phyloP scores from a whole-genome alignment of 768 basidiomycete genomes.

The Suillus brevipes region DNA sequence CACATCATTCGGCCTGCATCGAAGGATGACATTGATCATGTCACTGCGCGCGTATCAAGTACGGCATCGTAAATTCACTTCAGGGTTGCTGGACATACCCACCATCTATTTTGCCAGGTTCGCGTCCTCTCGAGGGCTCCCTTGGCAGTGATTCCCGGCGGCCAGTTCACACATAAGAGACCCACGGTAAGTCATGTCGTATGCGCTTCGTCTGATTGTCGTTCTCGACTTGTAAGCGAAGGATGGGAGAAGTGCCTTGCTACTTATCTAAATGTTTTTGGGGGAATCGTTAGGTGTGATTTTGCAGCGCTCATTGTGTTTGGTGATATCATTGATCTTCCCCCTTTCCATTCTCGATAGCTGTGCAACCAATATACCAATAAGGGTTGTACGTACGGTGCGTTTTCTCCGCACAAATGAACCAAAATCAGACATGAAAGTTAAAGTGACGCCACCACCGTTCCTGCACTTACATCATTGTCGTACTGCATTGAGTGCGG shows the following conservation, averaged over 20 bases:
- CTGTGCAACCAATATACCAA: slow-evolving; percentile 1
- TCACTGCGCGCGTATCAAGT: slow-evolving; percentile 7
- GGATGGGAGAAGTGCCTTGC: slow-evolving; percentile 5
- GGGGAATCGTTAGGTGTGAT: background rate
- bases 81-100: slow-evolving; percentile 13
- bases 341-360: slow-evolving; percentile 5
- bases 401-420: background rate
- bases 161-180: slow-evolving; percentile 1
- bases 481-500: background rate
- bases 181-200: background rate
- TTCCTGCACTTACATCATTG: slow-evolving; percentile 9
- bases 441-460: slow-evolving; percentile 6
- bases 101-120: slow-evolving; percentile 13
- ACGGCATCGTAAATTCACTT: slow-evolving; percentile 20
- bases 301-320: background rate
- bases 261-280: background rate
- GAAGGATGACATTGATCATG: slow-evolving; percentile 11
- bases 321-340: background rate
- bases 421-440: background rate
- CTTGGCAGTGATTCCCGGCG: slow-evolving; percentile 8
- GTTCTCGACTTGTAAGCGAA: slow-evolving; percentile 9
- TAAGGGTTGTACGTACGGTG: slow-evolving; percentile 3
- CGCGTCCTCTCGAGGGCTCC: slow-evolving; percentile 20
- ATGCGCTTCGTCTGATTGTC: slow-evolving; percentile 3
- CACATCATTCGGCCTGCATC: slow-evolving; percentile 46